Evolutionary conservation across 116 monocot genomes (phyloP), one percentile per base, ranked within the genome.

Genomic region (Phalaenopsis hybrid): DNA sequence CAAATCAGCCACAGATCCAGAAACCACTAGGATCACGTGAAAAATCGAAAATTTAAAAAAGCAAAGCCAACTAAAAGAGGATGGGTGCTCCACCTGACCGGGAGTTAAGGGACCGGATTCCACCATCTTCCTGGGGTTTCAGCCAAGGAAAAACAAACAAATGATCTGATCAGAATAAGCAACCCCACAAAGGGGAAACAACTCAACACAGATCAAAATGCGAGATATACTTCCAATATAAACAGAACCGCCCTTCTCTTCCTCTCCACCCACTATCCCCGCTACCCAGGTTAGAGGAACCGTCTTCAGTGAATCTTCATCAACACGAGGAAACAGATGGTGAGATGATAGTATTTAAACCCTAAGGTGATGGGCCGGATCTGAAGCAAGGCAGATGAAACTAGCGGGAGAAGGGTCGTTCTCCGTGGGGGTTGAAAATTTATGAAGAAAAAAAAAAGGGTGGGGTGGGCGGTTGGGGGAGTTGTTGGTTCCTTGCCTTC

Each of bases 341-440:
- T 45, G 77, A n/a, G 51, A 49, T 49, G 77, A 23, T 20, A 77
- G 51, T 28, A 77, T 77, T 51, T 77, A 77, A 77, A 48, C 51
- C 23, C n/a, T n/a, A 8, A 75, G 21, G 21, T 51, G 77, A 50
- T n/a, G 23, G n/a, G 52, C 7, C 23, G 51, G 77, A 77, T 77
- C 77, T 52, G 77, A 77, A 77, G 51, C 31, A 77, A 50, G 77
- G 51, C 28, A 51, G 51, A 52, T 6, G 51, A 0, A 77, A 44
- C 51, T 51, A 28, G 77, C 77, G 51, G 77, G 77, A 77, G 77
- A 49, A 31, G 48, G 49, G 77, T 77, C 77, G 77, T 77, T 77
- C 77, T 77, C 77, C 3, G 77, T 31, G 28, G 48, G n/a, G 77
- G 77, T 77, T 77, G 77, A 23, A 17, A 77, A 51, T 28, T 48